Percentiles rank a stretch among this genome's conserved stretches.
Conservation (phyloP, 2,329 filamentous ascomycete species). For the Fusarium bactridioides region DNA sequence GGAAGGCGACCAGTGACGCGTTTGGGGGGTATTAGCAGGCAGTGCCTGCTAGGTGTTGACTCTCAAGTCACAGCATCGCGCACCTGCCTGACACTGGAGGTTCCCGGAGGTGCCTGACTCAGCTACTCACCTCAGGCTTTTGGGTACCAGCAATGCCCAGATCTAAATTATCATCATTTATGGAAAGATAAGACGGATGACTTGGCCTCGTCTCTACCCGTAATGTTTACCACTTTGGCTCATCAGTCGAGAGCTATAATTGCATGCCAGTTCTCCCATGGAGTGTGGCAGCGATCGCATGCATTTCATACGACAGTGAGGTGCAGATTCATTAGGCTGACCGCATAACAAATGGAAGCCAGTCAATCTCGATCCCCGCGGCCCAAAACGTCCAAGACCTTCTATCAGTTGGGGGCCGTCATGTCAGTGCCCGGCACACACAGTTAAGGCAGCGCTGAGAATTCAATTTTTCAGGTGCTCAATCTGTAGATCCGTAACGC, state of each 20-base stretch:
- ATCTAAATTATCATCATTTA: not conserved
- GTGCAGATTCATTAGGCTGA: not conserved
- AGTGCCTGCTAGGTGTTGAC: not conserved
- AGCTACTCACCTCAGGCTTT: fast-evolving
- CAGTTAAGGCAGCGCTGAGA: not conserved
- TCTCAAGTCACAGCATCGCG: fast-evolving
- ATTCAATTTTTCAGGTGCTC: not conserved
- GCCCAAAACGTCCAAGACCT: fast-evolving
- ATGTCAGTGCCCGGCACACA: fast-evolving
- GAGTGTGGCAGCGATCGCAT: not conserved
- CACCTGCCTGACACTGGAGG: not conserved
- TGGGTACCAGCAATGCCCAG: fast-evolving
- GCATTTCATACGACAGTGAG: no score
- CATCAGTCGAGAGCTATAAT: not conserved
- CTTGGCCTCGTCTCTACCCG: fast-evolving
- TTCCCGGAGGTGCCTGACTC: not conserved
- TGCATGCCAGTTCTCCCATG: not conserved
- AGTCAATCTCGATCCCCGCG: not conserved
- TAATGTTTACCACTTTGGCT: fast-evolving
- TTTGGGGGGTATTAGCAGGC: not conserved
- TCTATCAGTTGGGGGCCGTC: not conserved
- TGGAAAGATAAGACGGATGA: fast-evolving
- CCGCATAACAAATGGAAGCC: not conserved
- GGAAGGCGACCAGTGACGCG: fast-evolving
- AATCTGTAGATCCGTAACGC: no score